Evolutionary conservation across 2,329 filamentous ascomycete genomes (phyloP), one percentile per base, ranked within the genome.

Genomic region (Esteya vermicola): DNA sequence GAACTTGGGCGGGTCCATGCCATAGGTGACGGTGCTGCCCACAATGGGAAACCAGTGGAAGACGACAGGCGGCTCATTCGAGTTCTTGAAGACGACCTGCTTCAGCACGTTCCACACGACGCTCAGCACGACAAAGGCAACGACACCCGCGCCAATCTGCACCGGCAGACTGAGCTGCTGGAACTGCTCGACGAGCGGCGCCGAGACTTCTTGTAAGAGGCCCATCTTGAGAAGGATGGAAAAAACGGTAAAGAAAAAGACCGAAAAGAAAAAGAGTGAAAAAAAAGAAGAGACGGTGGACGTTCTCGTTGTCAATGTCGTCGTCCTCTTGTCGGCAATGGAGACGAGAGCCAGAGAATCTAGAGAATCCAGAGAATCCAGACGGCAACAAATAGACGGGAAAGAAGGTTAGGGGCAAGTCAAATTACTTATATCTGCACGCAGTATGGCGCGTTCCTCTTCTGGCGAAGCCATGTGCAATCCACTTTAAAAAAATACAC

Each of bases 1-100:
- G 71, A 95, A 96, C 38, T 67, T 69, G 54, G 85, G 88, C 14
- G 89, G 89, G 54, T 96, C 85, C 62, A 95, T 95, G 59, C 89
- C 89, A 63, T 96, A 98, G 33, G 76, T 83, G 52, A 96, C 68
- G 44, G 91, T 95, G 65, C 81, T 95, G 48, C 89, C 89, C 53
- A 98, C 70, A 50, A 93, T 62, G 43, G 83, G 84, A 53, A 89
- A 70, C 73, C 75, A 83, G 59, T 85, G 81, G 59, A 88, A 89
- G 46, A 89, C 81, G 43, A 88, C 51, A 1, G 83, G 83, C 23
- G 83, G 83, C 57, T 86, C 81, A 57, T 86, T 82, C 38, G 81
- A 74, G 51, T 86, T 89, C 63, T 75, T 83, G 65, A 85, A 76
- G 46, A 95, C 64, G 42, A 93, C 51, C 62, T 96, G 89, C 47